Evolutionary conservation across 441 rosid species (phyloP), one percentile per base, ranked within the genome.

Genomic region (Pelargonium cotyledonis): DNA sequence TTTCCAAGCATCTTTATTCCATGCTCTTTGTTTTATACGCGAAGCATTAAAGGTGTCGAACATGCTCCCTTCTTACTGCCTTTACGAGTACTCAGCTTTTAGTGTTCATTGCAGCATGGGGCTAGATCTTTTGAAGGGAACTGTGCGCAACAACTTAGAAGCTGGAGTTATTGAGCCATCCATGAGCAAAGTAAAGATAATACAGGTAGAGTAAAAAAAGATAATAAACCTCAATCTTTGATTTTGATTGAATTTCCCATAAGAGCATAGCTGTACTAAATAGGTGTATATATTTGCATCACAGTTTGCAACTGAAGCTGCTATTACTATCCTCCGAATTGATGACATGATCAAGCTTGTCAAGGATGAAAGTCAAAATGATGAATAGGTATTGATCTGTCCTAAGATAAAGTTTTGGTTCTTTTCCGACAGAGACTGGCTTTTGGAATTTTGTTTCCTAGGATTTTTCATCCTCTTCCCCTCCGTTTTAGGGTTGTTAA

Each of bases 281-380:
- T 40, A 31, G 8, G 12, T 51, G 9, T 53, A 41, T 10, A 61
- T 11, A 16, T 49, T 16, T 69, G 55, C 68, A 65, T 67, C 63
- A 41, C 90, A 90, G 97, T 95, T 95, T 83, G 99, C 99, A 40
- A 95, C 98, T 18, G 99, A 95, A 83, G 99, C 99, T 63, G 99
- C 98, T 58, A 92, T 95, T 57, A 95, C 97, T 0, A 95, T 95
- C 72, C 91, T 95, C 67, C 85, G 99, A 68, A 92, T 95, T 0
- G 99, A 95, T 73, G 99, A 95, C 80, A 95, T 95, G 99, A 89
- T 95, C 85, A 92, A 80, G 84, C 95, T 92, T 73, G 80, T 82
- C 74, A 95, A 92, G 82, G 99, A 92, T 67, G 99, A 95, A 69
- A 81, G 95, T 72, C 96, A 90, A 82, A 83, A 87, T 44, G 90